Evolutionary conservation across 2,329 filamentous ascomycete genomes (phyloP).

Genomic region (Botrytis aclada): DNA sequence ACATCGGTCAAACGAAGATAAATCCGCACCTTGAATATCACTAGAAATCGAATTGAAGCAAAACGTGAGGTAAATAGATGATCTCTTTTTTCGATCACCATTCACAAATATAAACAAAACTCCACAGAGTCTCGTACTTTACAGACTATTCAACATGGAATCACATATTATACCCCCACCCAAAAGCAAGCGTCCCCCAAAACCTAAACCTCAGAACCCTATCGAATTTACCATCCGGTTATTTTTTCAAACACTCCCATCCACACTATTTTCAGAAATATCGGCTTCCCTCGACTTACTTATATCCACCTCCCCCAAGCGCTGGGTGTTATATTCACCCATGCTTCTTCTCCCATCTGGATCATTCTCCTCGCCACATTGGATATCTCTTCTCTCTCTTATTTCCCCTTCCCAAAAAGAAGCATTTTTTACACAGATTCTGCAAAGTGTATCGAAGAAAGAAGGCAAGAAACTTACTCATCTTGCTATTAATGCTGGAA

Average conservation of each 20-base stretch:
- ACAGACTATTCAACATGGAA: background rate
- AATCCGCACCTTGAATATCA: background rate
- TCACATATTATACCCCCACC: background rate
- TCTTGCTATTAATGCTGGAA: slow-evolving; percentile 60
- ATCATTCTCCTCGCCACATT: slow-evolving; percentile 49
- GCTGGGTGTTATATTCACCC: slow-evolving; percentile 60
- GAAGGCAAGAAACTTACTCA: slow-evolving; percentile 51
- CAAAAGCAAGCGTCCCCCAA: slow-evolving; percentile 26
- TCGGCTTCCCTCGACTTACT: slow-evolving; percentile 24
- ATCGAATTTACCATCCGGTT: slow-evolving; percentile 39
- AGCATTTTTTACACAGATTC: slow-evolving; percentile 49
- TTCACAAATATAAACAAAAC: background rate
- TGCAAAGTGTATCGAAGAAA: slow-evolving; percentile 45
- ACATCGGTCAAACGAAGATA: fast-evolving
- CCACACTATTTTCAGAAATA: slow-evolving; percentile 21
- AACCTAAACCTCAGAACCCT: slow-evolving; percentile 39
- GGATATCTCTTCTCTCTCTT: slow-evolving; percentile 19
- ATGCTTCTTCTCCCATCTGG: slow-evolving; percentile 59
- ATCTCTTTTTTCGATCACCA: background rate
- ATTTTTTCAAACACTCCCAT: slow-evolving; percentile 39
- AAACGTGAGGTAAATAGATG: background rate
- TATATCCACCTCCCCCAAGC: slow-evolving; percentile 43
- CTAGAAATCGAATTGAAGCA: background rate
- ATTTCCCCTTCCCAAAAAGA: slow-evolving; percentile 3
- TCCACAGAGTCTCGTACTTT: background rate